Conservation (phyloP, 345 rosid species). For the Syzygium oleosum region DNA sequence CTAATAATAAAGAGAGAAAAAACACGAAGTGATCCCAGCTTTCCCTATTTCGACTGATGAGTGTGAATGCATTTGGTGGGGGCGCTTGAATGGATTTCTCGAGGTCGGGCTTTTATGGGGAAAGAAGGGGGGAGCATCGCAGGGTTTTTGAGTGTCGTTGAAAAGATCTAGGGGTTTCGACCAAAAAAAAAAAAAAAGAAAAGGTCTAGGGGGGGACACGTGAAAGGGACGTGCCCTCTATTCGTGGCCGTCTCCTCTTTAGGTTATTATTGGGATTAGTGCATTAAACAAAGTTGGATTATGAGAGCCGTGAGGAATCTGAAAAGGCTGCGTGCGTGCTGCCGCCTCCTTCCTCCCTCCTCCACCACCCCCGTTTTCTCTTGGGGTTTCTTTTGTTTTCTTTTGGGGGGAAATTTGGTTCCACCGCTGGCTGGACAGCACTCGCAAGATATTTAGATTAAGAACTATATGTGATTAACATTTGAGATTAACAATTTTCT, state of each 20-base stretch:
- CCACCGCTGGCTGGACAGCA: not conserved
- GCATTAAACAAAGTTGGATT: not conserved
- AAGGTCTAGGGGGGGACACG: not conserved
- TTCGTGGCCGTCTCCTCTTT: not conserved
- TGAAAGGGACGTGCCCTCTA: not conserved
- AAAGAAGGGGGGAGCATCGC: not conserved
- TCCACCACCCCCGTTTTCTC: not conserved
- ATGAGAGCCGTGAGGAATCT: constrained; percentile 37
- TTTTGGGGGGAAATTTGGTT: not conserved
- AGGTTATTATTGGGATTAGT: not conserved
- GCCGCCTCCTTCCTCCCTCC: not conserved
- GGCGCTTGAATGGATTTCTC: not conserved
- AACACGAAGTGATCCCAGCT: not conserved
- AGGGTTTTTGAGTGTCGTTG: too few species aligned
- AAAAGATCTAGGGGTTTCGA: too few species aligned
- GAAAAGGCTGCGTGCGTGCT: constrained; percentile 17
- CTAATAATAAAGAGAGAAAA: not conserved
- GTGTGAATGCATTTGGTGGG: not conserved
- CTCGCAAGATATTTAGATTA: not conserved
- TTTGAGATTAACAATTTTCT: not conserved
- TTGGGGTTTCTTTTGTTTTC: constrained; percentile 1
- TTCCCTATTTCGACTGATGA: not conserved
- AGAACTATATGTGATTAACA: not conserved
- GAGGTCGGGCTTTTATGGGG: not conserved
- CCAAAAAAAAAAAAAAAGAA: not conserved